phyloP scores from a whole-genome alignment of 2,329 filamentous ascomycete genomes.

The Talaromyces funiculosus region DNA sequence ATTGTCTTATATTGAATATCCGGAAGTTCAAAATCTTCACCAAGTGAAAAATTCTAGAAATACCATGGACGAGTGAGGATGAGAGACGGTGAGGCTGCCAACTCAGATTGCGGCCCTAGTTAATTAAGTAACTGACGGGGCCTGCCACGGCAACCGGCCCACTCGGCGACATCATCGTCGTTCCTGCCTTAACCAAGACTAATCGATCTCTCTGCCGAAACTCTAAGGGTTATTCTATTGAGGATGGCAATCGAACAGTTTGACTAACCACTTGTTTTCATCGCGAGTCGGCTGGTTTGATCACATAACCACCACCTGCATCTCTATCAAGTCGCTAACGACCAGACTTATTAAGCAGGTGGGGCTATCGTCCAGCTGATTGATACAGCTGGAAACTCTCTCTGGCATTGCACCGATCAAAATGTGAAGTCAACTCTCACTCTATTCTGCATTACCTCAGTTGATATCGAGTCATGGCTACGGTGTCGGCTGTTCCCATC shows the following conservation, averaged over 20 bases:
- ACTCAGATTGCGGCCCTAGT: background rate
- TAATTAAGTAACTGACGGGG: background rate
- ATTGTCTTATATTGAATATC: no score
- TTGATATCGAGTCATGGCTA: background rate
- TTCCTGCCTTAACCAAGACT: background rate
- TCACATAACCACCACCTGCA: background rate
- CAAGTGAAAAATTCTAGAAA: background rate
- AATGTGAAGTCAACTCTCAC: background rate
- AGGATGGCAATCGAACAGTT: background rate
- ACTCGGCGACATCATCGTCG: background rate
- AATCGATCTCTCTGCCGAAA: background rate
- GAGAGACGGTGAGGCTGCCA: conserved; percentile 7
- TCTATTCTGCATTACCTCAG: background rate
- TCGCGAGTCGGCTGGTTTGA: background rate
- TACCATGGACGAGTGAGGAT: background rate
- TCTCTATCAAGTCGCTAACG: no score
- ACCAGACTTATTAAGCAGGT: no score
- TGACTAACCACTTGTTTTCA: background rate
- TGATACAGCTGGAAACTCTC: background rate
- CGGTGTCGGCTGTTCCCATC: background rate
- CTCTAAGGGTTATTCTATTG: background rate
- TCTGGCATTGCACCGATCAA: background rate
- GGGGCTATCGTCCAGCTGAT: background rate
- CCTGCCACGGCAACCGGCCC: conserved; percentile 13
- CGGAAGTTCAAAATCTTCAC: background rate